These are phyloP conservation scores for Salix purpurea DNA, from an alignment of 345 rosid species.

Conservation along the genomic window DNA sequence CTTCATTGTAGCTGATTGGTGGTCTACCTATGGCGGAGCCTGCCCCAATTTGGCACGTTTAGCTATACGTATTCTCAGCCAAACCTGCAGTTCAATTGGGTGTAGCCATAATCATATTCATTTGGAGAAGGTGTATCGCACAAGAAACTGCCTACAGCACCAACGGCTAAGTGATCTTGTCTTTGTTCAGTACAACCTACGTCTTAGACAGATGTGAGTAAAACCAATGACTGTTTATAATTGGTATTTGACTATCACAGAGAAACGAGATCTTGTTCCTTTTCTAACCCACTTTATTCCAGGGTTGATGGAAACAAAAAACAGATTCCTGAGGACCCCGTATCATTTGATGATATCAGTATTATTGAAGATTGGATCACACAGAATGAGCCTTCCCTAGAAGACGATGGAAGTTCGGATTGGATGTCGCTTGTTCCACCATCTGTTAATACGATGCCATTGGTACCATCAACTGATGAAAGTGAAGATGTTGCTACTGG, in stretches of 20 bases:
- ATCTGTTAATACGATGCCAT: constrained; percentile 32
- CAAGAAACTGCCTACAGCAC: constrained; percentile 72
- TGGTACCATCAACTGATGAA: constrained; percentile 47
- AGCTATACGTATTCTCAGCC: constrained; percentile 75
- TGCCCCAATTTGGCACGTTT: constrained; percentile 83
- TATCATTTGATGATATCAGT: constrained; percentile 41
- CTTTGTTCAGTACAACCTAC: constrained; percentile 81
- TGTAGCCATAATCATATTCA: constrained; percentile 34
- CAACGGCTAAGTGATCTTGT: constrained; percentile 63
- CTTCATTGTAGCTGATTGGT: constrained; percentile 75
- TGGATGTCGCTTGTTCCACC: constrained; percentile 65
- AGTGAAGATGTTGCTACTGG: constrained; percentile 63
- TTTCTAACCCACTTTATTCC: constrained; percentile 10
- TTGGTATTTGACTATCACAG: background rate
- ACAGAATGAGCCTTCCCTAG: constrained; percentile 44
- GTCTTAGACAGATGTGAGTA: constrained; percentile 58
- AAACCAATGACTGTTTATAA: background rate
- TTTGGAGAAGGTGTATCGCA: constrained; percentile 43
- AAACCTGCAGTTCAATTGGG: constrained; percentile 62
- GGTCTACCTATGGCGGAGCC: constrained; percentile 90
- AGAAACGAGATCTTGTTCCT: constrained; percentile 6
- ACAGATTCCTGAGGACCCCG: constrained; percentile 41
- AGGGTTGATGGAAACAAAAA: constrained; percentile 36
- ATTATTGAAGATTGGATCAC: constrained; percentile 75
- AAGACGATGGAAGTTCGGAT: constrained; percentile 51